These are phyloP conservation scores for Bipolaris cookei DNA, from an alignment of 2,329 filamentous ascomycete species.

Conservation along the genomic window DNA sequence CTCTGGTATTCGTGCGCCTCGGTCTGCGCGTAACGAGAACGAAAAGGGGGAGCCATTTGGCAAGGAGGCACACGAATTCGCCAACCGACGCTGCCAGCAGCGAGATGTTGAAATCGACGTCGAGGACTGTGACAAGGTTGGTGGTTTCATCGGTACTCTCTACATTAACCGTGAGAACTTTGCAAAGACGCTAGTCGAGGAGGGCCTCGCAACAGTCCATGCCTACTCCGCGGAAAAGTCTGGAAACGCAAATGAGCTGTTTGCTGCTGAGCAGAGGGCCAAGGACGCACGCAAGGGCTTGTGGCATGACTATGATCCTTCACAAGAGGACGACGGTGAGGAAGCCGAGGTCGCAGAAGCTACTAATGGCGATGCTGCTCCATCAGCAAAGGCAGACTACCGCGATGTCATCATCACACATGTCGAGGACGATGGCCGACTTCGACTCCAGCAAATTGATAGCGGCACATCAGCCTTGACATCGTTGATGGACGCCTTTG, in stretches of 20 bases:
- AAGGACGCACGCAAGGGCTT: constrained; percentile 88
- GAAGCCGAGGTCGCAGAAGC: constrained; percentile 54
- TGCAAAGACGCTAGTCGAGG: constrained; percentile 89
- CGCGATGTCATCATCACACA: constrained; percentile 92
- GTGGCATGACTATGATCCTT: constrained; percentile 95
- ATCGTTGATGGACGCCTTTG: constrained; percentile 88
- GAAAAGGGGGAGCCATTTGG: constrained; percentile 93
- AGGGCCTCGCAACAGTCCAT: constrained; percentile 90
- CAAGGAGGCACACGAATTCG: constrained; percentile 91
- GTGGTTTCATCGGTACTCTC: constrained; percentile 94
- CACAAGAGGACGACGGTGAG: constrained; percentile 72
- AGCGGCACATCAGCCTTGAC: constrained; percentile 84
- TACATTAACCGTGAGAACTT: constrained; percentile 96
- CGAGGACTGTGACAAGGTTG: constrained; percentile 92
- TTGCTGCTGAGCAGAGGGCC: constrained; percentile 84
- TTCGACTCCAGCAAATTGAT: constrained; percentile 93
- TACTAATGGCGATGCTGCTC: constrained; percentile 59
- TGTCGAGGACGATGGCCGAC: constrained; percentile 77
- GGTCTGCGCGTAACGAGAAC: constrained; percentile 78
- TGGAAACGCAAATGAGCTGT: constrained; percentile 84
- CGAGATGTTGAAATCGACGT: constrained; percentile 96
- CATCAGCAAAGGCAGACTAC: constrained; percentile 82
- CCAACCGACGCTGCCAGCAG: constrained; percentile 86
- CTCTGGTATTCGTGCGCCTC: constrained; percentile 87
- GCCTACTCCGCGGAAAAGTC: constrained; percentile 95